Evolutionary conservation across 2,329 filamentous ascomycete genomes (phyloP), one percentile per base, ranked within the genome.

Genomic region (Fusarium continuum): DNA sequence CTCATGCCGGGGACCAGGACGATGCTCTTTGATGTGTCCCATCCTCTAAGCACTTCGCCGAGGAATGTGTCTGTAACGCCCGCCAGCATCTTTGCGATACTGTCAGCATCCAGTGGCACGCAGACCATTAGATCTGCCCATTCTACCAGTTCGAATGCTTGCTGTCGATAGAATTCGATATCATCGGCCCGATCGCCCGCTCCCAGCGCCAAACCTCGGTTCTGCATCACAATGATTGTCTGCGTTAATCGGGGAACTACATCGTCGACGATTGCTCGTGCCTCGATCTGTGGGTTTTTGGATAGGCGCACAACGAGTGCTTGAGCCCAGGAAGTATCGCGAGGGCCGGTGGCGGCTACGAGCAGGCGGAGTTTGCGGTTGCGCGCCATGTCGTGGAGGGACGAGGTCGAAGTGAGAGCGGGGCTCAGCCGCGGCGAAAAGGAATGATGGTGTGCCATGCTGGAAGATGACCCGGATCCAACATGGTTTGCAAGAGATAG

Each of bases 71-170:
- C 92, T 4, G 91, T 89, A 54, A 94, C 85, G 47, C 93, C 93
- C 49, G 89, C 87, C 72, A 97, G 82, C 92, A 97, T 96, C 74
- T 92, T 92, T 25, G 91, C 91, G 51, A 97, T 83, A 51, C 89
- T 89, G 72, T 95, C 91, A 8, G 92, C 91, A 74, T 95, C 91
- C 43, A 96, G 89, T 4, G 93, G 92, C 7, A 91, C 91, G 52
- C 96, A 85, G 26, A 97, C 88, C 55, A 97, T 82, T 65, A 97
- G 79, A 75, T 97, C 91, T 6, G 93, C 92, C 93, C 93, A 97
- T 60, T 91, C 85, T 65, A 92, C 91, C 58, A 96, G 77, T 64
- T 92, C 89, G 66, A 81, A 86, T 4, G 82, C 87, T 61, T 82
- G 83, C 47, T 78, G 76, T 22, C 72, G 70, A 55, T 81, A 83